A percentile compares a stretch with the other conserved stretches of the same genome.
phyloP scores from a whole-genome alignment of 2,329 filamentous ascomycete species.

The Ascochyta clinopodiicola region DNA sequence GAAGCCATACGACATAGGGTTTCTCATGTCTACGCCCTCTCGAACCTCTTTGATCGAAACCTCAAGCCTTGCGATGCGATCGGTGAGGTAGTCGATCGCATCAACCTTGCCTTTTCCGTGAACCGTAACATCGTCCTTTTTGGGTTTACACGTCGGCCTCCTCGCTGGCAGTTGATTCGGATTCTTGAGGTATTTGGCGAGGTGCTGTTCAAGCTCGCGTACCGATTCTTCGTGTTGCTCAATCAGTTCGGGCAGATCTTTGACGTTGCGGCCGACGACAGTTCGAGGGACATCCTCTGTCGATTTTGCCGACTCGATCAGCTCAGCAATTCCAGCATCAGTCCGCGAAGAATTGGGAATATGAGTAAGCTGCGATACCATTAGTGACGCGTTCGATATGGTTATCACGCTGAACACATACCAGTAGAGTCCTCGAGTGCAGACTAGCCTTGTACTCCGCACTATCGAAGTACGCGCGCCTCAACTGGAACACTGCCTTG shows the following conservation, averaged over 20 bases:
- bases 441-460: constrained; percentile 86
- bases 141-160: constrained; percentile 78
- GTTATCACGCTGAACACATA: constrained; percentile 27
- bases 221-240: constrained; percentile 82
- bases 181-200: constrained; percentile 84
- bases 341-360: constrained; percentile 76
- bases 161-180: constrained; percentile 77
- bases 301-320: constrained; percentile 80
- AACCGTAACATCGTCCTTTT: constrained; percentile 74
- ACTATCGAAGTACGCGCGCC: constrained; percentile 81
- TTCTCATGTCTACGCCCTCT: constrained; percentile 82
- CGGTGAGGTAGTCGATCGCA: constrained; percentile 90
- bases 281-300: constrained; percentile 78
- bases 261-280: constrained; percentile 88
- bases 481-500: constrained; percentile 69
- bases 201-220: constrained; percentile 76
- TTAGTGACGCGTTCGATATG: constrained; percentile 1
- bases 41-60: constrained; percentile 83
- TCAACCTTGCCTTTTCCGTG: constrained; percentile 78
- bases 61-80: constrained; percentile 82
- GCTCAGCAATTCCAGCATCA: constrained; percentile 85
- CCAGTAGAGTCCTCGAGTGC: constrained; percentile 71
- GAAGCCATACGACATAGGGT: constrained; percentile 90
- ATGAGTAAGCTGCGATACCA: constrained; percentile 70
- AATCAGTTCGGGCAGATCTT: constrained; percentile 83